Conservation (phyloP, 2,329 filamentous ascomycete genomes). For the Aspergillus neoniger region DNA sequence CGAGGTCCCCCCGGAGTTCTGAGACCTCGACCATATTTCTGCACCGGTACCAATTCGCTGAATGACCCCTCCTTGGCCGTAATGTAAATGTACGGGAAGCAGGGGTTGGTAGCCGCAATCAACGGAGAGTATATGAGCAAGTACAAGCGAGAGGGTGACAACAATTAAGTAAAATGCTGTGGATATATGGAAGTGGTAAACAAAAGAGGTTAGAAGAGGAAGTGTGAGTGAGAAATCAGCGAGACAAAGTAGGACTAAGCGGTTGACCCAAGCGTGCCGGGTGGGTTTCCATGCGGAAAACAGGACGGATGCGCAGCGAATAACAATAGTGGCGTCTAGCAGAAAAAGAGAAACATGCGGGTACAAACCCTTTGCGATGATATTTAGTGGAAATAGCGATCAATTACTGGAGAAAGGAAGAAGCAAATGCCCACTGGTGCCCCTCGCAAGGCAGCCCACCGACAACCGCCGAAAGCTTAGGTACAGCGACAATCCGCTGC, state of each 20-base stretch:
- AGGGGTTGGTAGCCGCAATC: background rate
- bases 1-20: conserved; percentile 18
- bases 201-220: background rate
- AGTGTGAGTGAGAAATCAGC: background rate
- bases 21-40: conserved; percentile 15
- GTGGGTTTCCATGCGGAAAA: background rate
- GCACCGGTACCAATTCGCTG: background rate
- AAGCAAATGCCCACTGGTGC: background rate
- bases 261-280: background rate
- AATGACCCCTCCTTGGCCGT: background rate
- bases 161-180: background rate
- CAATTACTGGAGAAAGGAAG: background rate
- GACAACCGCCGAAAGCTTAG: background rate
- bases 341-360: background rate
- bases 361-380: background rate
- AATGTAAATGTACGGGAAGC: background rate
- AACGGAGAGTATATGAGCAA: background rate
- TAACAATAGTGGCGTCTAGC: background rate
- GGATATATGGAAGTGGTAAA: background rate
- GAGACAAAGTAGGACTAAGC: background rate
- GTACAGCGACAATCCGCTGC: background rate
- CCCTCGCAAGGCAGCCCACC: background rate
- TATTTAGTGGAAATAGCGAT: background rate
- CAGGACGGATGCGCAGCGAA: background rate
- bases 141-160: background rate